Conservation (phyloP, 169 alveolate genomes). For the Eimeria necatrix region DNA sequence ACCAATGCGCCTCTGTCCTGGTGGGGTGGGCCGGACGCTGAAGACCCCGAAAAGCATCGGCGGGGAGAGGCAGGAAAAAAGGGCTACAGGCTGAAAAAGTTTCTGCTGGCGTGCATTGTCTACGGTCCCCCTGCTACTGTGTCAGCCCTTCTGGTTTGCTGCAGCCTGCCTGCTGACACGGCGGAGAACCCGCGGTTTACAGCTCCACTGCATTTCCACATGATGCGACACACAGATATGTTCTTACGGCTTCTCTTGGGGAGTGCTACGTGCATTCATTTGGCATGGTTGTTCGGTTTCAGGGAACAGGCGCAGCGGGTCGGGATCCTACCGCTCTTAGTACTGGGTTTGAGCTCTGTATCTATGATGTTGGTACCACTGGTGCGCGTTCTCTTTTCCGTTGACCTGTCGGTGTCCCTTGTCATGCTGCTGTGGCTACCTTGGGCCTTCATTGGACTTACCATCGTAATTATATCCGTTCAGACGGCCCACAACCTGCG, state of each 20-base stretch:
- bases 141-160: slow-evolving; percentile 11
- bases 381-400: not conserved
- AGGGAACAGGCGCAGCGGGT: slow-evolving; percentile 61
- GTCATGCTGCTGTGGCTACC: not conserved
- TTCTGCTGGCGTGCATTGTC: not conserved
- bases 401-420: not conserved
- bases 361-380: slow-evolving; percentile 22
- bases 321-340: slow-evolving; percentile 4
- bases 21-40: slow-evolving; percentile 65
- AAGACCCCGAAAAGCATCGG: not conserved
- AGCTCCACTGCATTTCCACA: slow-evolving; percentile 11
- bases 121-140: slow-evolving; percentile 47
- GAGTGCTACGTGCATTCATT: not conserved
- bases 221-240: slow-evolving; percentile 6
- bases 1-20: slow-evolving; percentile 26
- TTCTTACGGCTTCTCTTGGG: slow-evolving; percentile 25
- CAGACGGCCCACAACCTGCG: slow-evolving; percentile 40
- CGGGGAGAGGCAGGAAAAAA: not conserved
- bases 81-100: not conserved
- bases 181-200: not conserved
- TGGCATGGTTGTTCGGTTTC: slow-evolving; percentile 50
- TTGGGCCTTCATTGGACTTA: not conserved
- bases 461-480: not conserved
- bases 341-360: not conserved
- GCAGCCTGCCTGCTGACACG: not conserved